Evolutionary conservation across 2,329 filamentous ascomycete genomes (phyloP), one percentile per base, ranked within the genome.

Genomic region (Tolypocladium endophyticum): DNA sequence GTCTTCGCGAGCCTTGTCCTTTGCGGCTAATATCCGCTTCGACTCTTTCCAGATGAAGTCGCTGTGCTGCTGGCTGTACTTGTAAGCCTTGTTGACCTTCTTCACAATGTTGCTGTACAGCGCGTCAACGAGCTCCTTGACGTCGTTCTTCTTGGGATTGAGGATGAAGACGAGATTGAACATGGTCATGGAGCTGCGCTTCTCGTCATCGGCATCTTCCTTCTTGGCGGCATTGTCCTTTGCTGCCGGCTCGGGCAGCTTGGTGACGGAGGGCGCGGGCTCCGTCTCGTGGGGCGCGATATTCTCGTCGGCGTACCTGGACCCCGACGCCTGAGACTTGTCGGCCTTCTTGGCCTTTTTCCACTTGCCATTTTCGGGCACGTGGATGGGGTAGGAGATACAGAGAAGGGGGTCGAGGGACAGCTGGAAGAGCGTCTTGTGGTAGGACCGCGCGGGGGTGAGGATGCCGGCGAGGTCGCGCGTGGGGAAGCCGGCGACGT

Each of bases 161-260:
- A 97, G 78, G 57, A 96, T 89, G 72, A 97, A 97, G 30, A 97
- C 92, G 14, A 97, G 83, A 72, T 97, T 96, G 75, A 99, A 99
- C 93, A 97, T 97, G 63, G 87, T 92, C 89, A 97, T 92, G 55
- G 84, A 84, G 64, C 81, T 84, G 65, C 79, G 79, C 70, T 89
- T 87, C 68, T 85, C 79, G 62, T 87, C 80, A 47, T 79, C 73
- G 61, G 83, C 77, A 38, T 77, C 73, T 60, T 83, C 73, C 59
- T 82, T 80, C 72, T 68, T 73, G 55, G 64, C 69, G 4, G 65
- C 67, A n/a, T 71, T 73, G 14, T 71, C 73, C 58, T 60, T 67
- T 25, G 56, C 60, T 5, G 35, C 36, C 35, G 57, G 20, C 25
- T 67, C 68, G 53, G 66, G 66, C 25, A 69, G 67, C 57, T 68